Evolutionary conservation across 164 flowering plant species (phyloP).

Genomic region (Berberis thunbergii): DNA sequence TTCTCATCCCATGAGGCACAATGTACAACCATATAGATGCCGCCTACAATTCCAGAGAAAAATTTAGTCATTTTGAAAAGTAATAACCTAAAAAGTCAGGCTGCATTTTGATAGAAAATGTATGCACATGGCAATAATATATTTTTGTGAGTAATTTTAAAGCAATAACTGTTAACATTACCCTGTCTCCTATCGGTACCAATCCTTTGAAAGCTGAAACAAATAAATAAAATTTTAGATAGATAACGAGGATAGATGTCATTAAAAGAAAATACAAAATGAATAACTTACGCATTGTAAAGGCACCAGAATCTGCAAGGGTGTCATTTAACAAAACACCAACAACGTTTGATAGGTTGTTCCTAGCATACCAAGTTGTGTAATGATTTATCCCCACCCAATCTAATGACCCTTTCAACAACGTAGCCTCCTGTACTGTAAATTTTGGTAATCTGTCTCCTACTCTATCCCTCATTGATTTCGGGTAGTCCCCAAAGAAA

Average conservation of each 20-base stretch:
- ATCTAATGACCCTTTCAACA: conserved; percentile 71
- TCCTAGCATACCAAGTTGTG: conserved; percentile 66
- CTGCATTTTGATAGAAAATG: neutral
- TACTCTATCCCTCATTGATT: conserved; percentile 64
- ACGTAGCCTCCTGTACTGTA: conserved; percentile 35
- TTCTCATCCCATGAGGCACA: conserved; percentile 77
- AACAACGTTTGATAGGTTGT: conserved; percentile 30
- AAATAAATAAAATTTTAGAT: neutral
- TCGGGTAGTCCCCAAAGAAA: conserved; percentile 78
- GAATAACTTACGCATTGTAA: conserved; percentile 62
- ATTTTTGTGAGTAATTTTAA: neutral
- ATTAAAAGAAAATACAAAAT: neutral
- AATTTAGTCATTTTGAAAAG: neutral
- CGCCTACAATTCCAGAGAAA: conserved; percentile 40
- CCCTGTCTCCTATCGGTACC: conserved; percentile 65
- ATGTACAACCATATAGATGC: conserved; percentile 83
- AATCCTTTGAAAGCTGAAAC: conserved; percentile 47
- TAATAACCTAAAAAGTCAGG: neutral
- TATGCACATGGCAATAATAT: too few species aligned
- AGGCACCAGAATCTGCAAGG: conserved; percentile 62
- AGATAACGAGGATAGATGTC: neutral
- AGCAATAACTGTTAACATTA: conserved; percentile 9
- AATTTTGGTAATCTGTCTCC: conserved; percentile 72
- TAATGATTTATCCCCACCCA: conserved; percentile 95
- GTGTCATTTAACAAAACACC: conserved; percentile 55